Percentiles rank a stretch among this genome's conserved stretches.
These are phyloP conservation scores for Saccharata proteae DNA, from an alignment of 2,329 filamentous ascomycete genomes.

Conservation along the genomic window DNA sequence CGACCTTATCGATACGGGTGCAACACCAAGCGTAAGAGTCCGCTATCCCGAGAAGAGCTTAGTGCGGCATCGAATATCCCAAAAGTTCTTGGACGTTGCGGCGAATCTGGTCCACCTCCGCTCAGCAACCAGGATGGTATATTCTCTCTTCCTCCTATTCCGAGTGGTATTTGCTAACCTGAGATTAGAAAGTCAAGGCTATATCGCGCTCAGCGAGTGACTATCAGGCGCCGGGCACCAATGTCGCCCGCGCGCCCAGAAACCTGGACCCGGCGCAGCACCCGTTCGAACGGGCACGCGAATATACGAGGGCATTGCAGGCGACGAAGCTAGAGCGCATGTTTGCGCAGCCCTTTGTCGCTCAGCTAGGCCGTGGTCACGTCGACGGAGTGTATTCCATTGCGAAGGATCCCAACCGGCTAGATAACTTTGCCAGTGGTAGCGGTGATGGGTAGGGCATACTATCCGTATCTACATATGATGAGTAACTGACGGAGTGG, in stretches of 20 bases:
- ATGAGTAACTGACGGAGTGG: no score
- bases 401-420: constrained; percentile 33
- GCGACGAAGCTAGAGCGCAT: constrained; percentile 89
- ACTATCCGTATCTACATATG: no score
- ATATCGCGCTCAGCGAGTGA: constrained; percentile 53
- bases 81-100: constrained; percentile 9
- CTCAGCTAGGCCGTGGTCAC: constrained; percentile 77
- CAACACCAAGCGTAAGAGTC: no score
- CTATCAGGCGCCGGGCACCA: constrained; percentile 54
- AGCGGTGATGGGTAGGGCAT: constrained; percentile 79
- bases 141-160: neutral
- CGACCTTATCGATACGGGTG: no score
- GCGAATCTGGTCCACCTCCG: constrained; percentile 7
- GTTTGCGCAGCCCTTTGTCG: constrained; percentile 76
- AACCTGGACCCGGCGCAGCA: constrained; percentile 76
- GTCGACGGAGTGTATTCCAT: constrained; percentile 61
- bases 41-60: no score
- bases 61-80: no score
- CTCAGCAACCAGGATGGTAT: constrained; percentile 8
- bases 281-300: constrained; percentile 80
- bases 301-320: constrained; percentile 68
- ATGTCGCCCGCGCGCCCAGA: constrained; percentile 51
- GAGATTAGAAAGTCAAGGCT: constrained; percentile 36
- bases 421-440: constrained; percentile 6
- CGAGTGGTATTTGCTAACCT: constrained; percentile 1